A percentile compares a stretch with the other conserved stretches of the same genome.
Conservation (phyloP, 495 filamentous ascomycete genomes). For the Cercophora scortea region DNA sequence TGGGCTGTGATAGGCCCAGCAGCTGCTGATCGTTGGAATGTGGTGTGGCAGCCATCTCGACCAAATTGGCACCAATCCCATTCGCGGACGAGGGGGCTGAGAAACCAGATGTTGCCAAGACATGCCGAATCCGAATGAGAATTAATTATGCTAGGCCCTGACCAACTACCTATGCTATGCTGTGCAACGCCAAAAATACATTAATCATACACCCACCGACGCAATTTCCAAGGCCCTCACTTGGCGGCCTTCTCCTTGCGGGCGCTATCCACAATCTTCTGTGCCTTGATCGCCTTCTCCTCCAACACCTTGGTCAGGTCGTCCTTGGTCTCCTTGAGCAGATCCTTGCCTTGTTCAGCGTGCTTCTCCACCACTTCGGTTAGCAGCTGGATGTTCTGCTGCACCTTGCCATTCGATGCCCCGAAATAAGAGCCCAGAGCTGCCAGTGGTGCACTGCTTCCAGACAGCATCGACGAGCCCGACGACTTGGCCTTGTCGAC, state of each 20-base stretch:
- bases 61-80: no score
- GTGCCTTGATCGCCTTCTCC: constrained; percentile 33
- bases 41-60: no score
- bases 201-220: no score
- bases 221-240: no score
- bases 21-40: no score
- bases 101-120: no score
- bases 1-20: no score
- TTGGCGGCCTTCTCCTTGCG: not conserved
- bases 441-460: constrained; percentile 4
- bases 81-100: no score
- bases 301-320: constrained; percentile 40
- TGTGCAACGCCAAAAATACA: no score
- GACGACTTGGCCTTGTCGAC: constrained; percentile 44
- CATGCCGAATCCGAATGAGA: no score
- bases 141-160: no score
- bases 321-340: constrained; percentile 51
- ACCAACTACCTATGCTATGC: no score
- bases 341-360: constrained; percentile 50
- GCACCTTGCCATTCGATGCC: constrained; percentile 36
- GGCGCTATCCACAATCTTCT: constrained; percentile 29
- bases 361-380: constrained; percentile 48
- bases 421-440: constrained; percentile 14
- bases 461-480: constrained; percentile 25
- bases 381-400: constrained; percentile 48